These are phyloP conservation scores for Phaeophleospora eucalypticola DNA, from an alignment of 2,329 filamentous ascomycete species.

Conservation along the genomic window DNA sequence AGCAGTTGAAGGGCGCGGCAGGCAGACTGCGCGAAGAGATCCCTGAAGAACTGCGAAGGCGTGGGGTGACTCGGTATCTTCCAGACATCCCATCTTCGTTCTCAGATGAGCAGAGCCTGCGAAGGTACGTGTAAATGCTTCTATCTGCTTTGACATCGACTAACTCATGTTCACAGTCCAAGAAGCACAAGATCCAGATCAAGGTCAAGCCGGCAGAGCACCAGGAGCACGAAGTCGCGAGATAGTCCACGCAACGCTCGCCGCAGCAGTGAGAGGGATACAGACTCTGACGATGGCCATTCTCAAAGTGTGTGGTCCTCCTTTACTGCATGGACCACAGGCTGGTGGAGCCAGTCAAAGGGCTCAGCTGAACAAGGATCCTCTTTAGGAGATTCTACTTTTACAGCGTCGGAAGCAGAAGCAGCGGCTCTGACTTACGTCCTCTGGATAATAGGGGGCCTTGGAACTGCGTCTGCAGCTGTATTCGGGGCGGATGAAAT, in stretches of 20 bases:
- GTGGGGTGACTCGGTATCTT: too few relatives aligned
- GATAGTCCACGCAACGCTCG: not conserved
- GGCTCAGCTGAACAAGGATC: not conserved
- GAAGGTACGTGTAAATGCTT: too few relatives aligned
- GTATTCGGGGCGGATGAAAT: conserved; percentile 14
- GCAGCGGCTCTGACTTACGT: conserved; percentile 11
- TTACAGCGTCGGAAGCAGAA: conserved; percentile 7
- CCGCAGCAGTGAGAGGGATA: not conserved
- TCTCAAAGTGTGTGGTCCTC: conserved; percentile 3
- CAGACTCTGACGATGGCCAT: conserved; percentile 3
- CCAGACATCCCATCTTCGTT: too few relatives aligned
- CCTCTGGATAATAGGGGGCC: conserved; percentile 12
- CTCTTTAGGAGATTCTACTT: not conserved
- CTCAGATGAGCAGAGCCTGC: too few relatives aligned
- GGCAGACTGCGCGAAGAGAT: too few relatives aligned
- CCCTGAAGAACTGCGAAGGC: too few relatives aligned
- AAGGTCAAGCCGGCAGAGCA: not conserved
- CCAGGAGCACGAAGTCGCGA: not conserved
- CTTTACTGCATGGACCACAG: not conserved
- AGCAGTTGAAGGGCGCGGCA: not conserved
- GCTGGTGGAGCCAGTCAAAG: conserved; percentile 1
- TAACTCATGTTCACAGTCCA: too few relatives aligned
- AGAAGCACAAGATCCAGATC: not conserved
- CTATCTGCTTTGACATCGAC: too few relatives aligned
- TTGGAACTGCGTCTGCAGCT: conserved; percentile 13